Evolutionary conservation across 495 filamentous ascomycete genomes (phyloP).

Genomic region (Podospora anserina): DNA sequence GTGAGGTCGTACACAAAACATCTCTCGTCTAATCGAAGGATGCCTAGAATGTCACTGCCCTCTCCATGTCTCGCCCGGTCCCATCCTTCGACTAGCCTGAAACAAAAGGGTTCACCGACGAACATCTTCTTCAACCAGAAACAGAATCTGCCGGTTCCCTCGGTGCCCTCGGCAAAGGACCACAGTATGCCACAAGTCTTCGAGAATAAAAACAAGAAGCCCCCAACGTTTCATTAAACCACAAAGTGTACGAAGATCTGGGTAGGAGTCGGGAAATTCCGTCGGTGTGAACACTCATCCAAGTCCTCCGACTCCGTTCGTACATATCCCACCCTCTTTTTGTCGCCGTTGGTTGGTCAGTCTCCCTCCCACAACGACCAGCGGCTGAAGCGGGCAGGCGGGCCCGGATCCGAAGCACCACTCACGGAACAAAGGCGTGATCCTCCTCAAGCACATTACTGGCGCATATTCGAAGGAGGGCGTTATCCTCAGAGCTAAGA

Average conservation of each 20-base stretch:
- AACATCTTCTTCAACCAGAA: not conserved
- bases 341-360: not conserved
- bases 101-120: not conserved
- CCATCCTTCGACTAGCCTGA: not conserved
- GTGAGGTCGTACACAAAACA: not conserved
- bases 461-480: not conserved
- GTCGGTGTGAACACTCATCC: not conserved
- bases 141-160: not conserved
- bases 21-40: not conserved
- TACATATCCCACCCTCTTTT: not conserved
- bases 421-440: not conserved
- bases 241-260: not conserved
- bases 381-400: not conserved
- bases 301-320: not conserved
- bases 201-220: not conserved
- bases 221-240: not conserved
- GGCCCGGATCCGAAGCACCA: not conserved
- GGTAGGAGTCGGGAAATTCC: not conserved
- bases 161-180: not conserved
- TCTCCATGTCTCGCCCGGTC: not conserved
- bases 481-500: not conserved
- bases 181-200: not conserved
- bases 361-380: not conserved
- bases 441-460: not conserved
- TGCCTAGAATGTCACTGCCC: not conserved